phyloP scores from a whole-genome alignment of 2,329 filamentous ascomycete species.

The Botrytis medusae region DNA sequence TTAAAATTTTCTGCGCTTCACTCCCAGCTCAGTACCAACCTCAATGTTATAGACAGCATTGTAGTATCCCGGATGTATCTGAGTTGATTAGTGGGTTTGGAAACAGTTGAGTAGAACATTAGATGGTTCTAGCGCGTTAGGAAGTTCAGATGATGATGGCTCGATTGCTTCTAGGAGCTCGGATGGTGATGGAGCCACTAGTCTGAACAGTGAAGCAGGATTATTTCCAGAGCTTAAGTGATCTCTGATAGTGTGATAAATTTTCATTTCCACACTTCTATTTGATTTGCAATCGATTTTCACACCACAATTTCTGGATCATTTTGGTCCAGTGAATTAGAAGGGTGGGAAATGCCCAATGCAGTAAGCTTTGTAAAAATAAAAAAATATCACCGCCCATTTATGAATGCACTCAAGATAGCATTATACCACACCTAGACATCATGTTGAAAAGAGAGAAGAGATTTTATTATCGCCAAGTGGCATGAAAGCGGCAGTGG shows the following conservation, averaged over 20 bases:
- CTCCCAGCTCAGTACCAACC: background rate
- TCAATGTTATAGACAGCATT: background rate
- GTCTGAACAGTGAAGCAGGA: accelerated
- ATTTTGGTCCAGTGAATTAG: accelerated
- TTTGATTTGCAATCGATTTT: background rate
- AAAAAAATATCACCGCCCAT: accelerated
- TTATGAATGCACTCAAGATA: accelerated
- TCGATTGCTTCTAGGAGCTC: background rate
- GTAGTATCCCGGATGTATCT: background rate
- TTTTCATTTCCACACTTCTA: background rate
- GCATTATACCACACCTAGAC: background rate
- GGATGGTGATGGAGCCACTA: background rate
- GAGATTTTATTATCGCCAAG: background rate
- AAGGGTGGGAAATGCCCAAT: background rate
- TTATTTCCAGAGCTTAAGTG: background rate
- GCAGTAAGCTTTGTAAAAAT: too few relatives aligned
- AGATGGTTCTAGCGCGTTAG: background rate
- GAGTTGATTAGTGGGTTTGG: background rate
- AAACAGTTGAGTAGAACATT: too few relatives aligned
- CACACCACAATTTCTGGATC: background rate
- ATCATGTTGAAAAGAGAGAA: background rate
- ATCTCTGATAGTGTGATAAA: background rate
- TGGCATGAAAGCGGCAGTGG: background rate
- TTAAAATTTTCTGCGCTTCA: background rate
- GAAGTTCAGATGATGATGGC: background rate